Evolutionary conservation across 2,329 filamentous ascomycete species (phyloP).

Genomic region (Ophiostoma populinum): DNA sequence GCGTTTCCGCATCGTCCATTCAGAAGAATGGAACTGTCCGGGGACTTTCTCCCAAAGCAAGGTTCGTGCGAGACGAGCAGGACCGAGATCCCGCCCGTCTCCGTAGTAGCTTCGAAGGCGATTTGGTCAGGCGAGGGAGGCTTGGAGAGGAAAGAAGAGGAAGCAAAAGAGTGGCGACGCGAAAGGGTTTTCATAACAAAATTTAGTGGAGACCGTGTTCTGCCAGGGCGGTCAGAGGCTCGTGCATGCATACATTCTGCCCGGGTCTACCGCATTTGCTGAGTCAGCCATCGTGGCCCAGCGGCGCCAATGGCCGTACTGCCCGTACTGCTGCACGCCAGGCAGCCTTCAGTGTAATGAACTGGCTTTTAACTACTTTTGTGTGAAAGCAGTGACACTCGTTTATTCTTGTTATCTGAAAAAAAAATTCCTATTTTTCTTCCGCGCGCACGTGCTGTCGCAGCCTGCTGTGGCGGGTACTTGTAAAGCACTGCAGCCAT

Average conservation of each 20-base stretch:
- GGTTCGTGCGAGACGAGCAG: conserved; percentile 16
- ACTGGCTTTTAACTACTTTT: too few relatives aligned
- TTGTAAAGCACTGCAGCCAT: background rate
- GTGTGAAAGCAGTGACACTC: too few relatives aligned
- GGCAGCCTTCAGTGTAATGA: too few relatives aligned
- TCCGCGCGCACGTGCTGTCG: too few relatives aligned
- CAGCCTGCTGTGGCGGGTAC: background rate
- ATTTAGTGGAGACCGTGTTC: conserved; percentile 5
- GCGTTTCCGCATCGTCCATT: conserved; percentile 70
- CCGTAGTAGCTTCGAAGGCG: conserved; percentile 99
- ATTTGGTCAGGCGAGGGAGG: conserved; percentile 96
- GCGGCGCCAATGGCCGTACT: too few relatives aligned
- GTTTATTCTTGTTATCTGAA: too few relatives aligned
- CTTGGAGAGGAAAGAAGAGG: conserved; percentile 24
- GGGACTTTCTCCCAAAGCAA: conserved; percentile 99
- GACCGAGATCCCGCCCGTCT: conserved; percentile 36
- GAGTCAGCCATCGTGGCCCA: background rate
- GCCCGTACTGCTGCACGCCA: too few relatives aligned
- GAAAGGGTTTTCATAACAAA: conserved; percentile 9
- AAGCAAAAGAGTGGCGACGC: background rate
- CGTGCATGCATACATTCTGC: background rate
- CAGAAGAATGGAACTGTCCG: conserved; percentile 46
- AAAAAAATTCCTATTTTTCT: too few relatives aligned
- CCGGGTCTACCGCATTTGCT: background rate
- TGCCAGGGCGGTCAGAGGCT: conserved; percentile 7